A percentile compares a stretch with the other conserved stretches of the same genome.
phyloP scores from a whole-genome alignment of 1,284 basidiomycete genomes.

The Neolentinus lepideus region DNA sequence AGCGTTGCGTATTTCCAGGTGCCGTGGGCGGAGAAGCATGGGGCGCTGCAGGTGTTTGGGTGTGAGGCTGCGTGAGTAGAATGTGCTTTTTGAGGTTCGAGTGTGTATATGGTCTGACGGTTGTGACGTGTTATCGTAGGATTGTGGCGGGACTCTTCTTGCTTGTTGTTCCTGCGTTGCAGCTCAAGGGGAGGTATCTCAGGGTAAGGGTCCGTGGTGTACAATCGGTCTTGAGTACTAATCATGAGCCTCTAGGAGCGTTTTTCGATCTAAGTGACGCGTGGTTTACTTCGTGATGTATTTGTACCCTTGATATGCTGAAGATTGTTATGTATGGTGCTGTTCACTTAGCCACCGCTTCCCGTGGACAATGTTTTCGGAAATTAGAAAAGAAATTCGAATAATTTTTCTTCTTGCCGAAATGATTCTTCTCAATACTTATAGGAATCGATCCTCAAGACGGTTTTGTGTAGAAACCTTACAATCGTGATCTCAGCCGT shows the following conservation, averaged over 20 bases:
- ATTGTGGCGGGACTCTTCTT: slow-evolving; percentile 45
- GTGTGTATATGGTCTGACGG: not conserved
- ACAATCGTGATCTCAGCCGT: too few species aligned
- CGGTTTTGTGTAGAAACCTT: too few species aligned
- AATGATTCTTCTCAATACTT: too few species aligned
- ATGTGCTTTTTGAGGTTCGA: slow-evolving; percentile 8
- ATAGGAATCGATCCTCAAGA: too few species aligned
- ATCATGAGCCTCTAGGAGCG: slow-evolving; percentile 3
- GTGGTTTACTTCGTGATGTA: not conserved
- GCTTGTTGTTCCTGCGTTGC: slow-evolving; percentile 42
- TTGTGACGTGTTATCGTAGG: slow-evolving; percentile 14
- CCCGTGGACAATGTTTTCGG: too few species aligned
- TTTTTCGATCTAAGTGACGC: slow-evolving; percentile 6
- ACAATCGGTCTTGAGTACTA: not conserved
- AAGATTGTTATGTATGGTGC: too few species aligned
- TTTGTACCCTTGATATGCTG: too few species aligned
- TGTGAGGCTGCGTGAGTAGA: slow-evolving; percentile 50
- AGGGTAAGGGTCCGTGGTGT: slow-evolving; percentile 26
- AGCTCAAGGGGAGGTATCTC: slow-evolving; percentile 36
- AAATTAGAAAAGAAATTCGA: too few species aligned
- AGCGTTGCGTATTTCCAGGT: slow-evolving; percentile 60
- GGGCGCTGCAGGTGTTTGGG: slow-evolving; percentile 51
- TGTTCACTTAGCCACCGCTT: too few species aligned
- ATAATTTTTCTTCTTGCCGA: too few species aligned
- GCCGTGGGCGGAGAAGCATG: slow-evolving; percentile 46